Evolutionary conservation across 495 filamentous ascomycete genomes (phyloP).

Genomic region (Peziza echinospora): DNA sequence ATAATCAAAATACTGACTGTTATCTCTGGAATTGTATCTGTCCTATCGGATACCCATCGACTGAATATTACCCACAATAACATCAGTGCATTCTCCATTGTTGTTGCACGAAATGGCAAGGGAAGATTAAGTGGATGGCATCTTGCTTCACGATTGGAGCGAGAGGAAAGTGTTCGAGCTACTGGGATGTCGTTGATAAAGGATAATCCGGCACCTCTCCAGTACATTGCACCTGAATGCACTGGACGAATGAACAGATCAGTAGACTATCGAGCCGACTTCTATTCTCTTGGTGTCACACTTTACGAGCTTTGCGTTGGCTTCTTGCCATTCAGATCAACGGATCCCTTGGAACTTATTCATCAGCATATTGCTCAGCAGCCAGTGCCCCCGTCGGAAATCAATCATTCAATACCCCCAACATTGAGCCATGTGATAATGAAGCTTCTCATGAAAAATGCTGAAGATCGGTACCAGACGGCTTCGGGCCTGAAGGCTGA

Average conservation of each 20-base stretch:
- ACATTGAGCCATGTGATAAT: constrained; percentile 42
- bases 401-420: constrained; percentile 30
- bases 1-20: constrained; percentile 18
- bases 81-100: constrained; percentile 16
- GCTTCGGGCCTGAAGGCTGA: constrained; percentile 49
- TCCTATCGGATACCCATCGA: constrained; percentile 15
- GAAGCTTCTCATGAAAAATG: constrained; percentile 49
- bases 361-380: constrained; percentile 19
- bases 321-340: constrained; percentile 16
- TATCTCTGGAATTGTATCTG: constrained; percentile 17
- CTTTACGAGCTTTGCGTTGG: constrained; percentile 19
- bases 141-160: constrained; percentile 17
- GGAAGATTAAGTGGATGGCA: constrained; percentile 20
- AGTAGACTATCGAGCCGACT: constrained; percentile 18
- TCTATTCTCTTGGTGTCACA: constrained; percentile 18
- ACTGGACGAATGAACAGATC: constrained; percentile 20
- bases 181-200: constrained; percentile 16
- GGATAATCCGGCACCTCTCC: constrained; percentile 17
- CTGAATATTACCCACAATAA: constrained; percentile 18
- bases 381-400: constrained; percentile 17
- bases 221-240: constrained; percentile 19
- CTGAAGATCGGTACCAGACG: constrained; percentile 49
- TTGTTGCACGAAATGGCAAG: constrained; percentile 9
- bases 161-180: constrained; percentile 15
- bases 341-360: constrained; percentile 18